These are phyloP conservation scores for Debaryomyces sp. DNA, from an alignment of 1,139 yeast species.

Conservation along the genomic window DNA sequence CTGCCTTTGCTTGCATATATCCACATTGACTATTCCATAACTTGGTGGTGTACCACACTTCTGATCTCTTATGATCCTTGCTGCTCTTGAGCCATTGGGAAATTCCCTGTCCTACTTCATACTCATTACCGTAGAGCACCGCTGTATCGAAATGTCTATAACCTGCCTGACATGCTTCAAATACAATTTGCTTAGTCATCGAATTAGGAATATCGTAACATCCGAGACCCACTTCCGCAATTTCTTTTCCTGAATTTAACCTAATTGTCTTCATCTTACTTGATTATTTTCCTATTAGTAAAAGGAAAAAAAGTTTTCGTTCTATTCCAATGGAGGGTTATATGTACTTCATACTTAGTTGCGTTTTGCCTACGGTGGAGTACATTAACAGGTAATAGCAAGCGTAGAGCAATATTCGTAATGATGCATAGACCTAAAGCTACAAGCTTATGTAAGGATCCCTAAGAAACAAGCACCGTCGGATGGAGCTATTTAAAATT, in stretches of 20 bases:
- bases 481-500: not conserved
- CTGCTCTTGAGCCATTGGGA: constrained; percentile 53
- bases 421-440: not conserved
- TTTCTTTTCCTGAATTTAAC: constrained; percentile 27
- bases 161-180: constrained; percentile 51
- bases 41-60: constrained; percentile 64
- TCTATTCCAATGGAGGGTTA: too few species aligned
- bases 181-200: constrained; percentile 37
- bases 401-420: not conserved
- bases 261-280: constrained; percentile 9
- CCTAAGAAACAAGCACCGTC: not conserved
- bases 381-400: not conserved
- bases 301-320: too few species aligned
- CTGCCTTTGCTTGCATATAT: constrained; percentile 22
- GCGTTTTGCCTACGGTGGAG: not conserved
- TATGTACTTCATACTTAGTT: too few species aligned
- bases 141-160: constrained; percentile 67
- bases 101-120: constrained; percentile 59
- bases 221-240: constrained; percentile 45
- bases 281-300: not conserved
- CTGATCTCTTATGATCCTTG: constrained; percentile 52
- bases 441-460: not conserved
- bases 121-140: constrained; percentile 55
- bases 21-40: constrained; percentile 42
- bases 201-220: constrained; percentile 31